A percentile compares a stretch with the other conserved stretches of the same genome.
Evolutionary conservation across 768 basidiomycete species (phyloP).

Genomic region (Tulasnella sp.): DNA sequence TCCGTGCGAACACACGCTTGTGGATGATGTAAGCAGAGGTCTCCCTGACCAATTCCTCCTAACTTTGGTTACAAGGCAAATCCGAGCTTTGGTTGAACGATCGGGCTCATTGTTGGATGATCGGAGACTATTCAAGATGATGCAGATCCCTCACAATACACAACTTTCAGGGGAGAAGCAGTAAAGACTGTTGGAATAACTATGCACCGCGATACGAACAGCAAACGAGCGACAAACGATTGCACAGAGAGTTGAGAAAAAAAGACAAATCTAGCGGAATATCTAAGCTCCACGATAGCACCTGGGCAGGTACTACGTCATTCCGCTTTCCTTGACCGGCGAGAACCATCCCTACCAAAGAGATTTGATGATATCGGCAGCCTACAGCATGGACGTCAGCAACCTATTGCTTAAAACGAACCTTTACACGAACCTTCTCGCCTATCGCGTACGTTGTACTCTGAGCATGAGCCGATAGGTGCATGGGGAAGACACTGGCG

Average conservation of each 20-base stretch:
- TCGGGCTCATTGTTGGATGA: too few species aligned
- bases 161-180: not conserved
- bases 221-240: not conserved
- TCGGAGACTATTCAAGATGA: too few species aligned
- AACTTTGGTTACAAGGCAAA: too few species aligned
- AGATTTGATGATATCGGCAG: not conserved
- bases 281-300: not conserved
- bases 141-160: too few species aligned
- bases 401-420: too few species aligned
- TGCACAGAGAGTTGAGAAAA: not conserved
- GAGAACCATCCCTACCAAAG: not conserved
- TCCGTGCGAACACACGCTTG: constrained; percentile 6
- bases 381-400: too few species aligned
- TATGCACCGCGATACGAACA: not conserved
- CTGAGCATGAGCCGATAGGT: constrained; percentile 37
- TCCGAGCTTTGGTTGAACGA: too few species aligned
- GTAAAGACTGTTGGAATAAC: not conserved
- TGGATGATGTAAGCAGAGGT: not conserved
- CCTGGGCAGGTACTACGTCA: not conserved
- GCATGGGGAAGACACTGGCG: constrained; percentile 47
- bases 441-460: constrained; percentile 18
- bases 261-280: not conserved
- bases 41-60: too few species aligned
- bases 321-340: not conserved
- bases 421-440: constrained; percentile 18